These are phyloP conservation scores for Oryza glumipatula DNA, from an alignment of 176 grass and related monocot genomes.

Conservation along the genomic window DNA sequence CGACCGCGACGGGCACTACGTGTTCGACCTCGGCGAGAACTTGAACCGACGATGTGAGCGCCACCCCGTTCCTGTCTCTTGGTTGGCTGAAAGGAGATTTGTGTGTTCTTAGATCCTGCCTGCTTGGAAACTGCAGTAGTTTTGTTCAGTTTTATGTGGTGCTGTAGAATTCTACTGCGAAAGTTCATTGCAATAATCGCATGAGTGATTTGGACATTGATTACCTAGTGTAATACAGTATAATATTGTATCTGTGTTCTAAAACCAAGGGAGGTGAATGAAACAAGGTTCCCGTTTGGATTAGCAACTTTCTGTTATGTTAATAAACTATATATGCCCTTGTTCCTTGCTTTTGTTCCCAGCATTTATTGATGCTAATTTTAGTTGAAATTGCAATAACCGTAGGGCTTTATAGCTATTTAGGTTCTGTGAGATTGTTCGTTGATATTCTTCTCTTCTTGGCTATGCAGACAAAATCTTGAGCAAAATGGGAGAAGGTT, in stretches of 20 bases:
- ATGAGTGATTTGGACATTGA: not conserved
- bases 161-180: not conserved
- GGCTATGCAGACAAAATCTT: constrained; percentile 89
- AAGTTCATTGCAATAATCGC: not conserved
- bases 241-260: constrained; percentile 8
- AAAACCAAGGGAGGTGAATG: constrained; percentile 18
- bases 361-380: not conserved
- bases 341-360: not conserved
- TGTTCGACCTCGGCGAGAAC: constrained; percentile 94
- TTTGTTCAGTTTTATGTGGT: not conserved
- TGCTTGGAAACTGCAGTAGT: not conserved
- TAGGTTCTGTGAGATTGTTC: not conserved
- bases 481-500: constrained; percentile 98
- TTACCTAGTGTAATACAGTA: not conserved
- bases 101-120: not conserved
- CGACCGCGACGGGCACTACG: constrained; percentile 87
- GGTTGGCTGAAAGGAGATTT: not conserved
- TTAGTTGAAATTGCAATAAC: too few relatives aligned
- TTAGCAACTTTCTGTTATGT: not conserved
- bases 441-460: constrained; percentile 38
- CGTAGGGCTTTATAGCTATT: too few relatives aligned
- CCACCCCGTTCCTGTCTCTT: not conserved
- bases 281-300: constrained; percentile 4
- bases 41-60: constrained; percentile 86
- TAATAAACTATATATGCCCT: constrained; percentile 11